These are phyloP conservation scores for Coffea canephora DNA, from an alignment of 257 asterid species.

Conservation along the genomic window DNA sequence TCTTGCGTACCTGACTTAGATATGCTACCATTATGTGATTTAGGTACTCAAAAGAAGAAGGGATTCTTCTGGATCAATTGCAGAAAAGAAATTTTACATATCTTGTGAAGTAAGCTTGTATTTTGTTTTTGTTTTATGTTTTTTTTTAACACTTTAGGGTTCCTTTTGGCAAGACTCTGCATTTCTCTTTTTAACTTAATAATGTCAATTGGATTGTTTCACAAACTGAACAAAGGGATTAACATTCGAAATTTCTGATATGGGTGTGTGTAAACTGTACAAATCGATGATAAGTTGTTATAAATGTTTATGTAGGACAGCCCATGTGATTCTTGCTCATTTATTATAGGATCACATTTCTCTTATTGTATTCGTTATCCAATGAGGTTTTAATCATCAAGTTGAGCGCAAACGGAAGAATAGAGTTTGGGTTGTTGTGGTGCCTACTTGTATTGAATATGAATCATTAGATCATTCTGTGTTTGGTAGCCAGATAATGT, in stretches of 20 bases:
- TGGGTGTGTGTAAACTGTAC: not conserved
- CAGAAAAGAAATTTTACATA: slow-evolving; percentile 63
- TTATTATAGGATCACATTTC: not conserved
- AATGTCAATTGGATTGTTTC: not conserved
- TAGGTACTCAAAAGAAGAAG: slow-evolving; percentile 97
- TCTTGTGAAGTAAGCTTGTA: slow-evolving; percentile 62
- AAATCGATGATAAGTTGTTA: not conserved
- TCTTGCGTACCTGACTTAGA: not conserved
- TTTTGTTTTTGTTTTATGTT: not conserved
- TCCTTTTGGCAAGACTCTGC: not conserved
- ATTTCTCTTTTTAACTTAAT: not conserved
- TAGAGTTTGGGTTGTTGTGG: not conserved
- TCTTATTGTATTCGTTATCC: not conserved
- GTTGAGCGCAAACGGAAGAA: not conserved
- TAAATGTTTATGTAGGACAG: not conserved
- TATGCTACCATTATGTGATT: slow-evolving; percentile 15
- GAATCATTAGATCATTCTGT: not conserved
- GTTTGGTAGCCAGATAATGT: not conserved
- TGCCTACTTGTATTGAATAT: not conserved
- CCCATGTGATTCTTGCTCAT: not conserved
- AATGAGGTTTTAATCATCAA: not conserved
- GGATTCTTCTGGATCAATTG: slow-evolving; percentile 50
- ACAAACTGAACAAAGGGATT: not conserved
- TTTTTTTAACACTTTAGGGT: not conserved
- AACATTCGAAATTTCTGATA: not conserved